Conservation (phyloP, 805 yeast genomes). For the Sugiyamaella smithiae region DNA sequence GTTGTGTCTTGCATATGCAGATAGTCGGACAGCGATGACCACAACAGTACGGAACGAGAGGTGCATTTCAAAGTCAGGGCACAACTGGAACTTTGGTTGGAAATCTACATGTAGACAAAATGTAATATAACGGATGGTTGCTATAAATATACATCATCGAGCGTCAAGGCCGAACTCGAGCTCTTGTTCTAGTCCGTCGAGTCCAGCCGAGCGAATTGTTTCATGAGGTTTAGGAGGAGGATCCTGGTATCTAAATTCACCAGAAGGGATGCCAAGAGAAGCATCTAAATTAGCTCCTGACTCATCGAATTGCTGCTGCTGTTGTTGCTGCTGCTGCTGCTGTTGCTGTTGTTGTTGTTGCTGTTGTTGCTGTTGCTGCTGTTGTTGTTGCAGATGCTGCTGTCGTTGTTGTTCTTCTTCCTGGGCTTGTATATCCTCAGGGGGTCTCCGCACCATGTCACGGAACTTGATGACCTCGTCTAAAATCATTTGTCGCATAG, state of each 20-base stretch:
- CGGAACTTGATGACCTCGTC: constrained; percentile 79
- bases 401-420: constrained; percentile 31
- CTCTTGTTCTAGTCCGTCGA: constrained; percentile 57
- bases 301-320: constrained; percentile 26
- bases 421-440: constrained; percentile 38
- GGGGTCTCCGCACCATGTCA: constrained; percentile 75
- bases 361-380: constrained; percentile 32
- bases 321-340: constrained; percentile 32
- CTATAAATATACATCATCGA: not conserved
- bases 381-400: constrained; percentile 26
- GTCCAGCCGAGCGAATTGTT: constrained; percentile 33
- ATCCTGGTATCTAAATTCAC: constrained; percentile 42
- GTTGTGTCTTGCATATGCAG: not conserved
- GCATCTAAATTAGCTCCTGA: constrained; percentile 3
- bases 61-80: too few species aligned
- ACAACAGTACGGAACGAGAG: too few species aligned
- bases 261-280: constrained; percentile 48
- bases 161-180: constrained; percentile 68
- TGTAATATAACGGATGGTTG: too few species aligned
- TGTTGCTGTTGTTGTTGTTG: constrained; percentile 29
- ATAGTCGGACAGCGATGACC: not conserved
- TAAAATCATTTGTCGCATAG: constrained; percentile 71
- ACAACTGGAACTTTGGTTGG: too few species aligned
- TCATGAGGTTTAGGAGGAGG: constrained; percentile 65
- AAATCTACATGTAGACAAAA: too few species aligned